phyloP scores from a whole-genome alignment of 148 eudicot species.

The Rhododendron simsii region DNA sequence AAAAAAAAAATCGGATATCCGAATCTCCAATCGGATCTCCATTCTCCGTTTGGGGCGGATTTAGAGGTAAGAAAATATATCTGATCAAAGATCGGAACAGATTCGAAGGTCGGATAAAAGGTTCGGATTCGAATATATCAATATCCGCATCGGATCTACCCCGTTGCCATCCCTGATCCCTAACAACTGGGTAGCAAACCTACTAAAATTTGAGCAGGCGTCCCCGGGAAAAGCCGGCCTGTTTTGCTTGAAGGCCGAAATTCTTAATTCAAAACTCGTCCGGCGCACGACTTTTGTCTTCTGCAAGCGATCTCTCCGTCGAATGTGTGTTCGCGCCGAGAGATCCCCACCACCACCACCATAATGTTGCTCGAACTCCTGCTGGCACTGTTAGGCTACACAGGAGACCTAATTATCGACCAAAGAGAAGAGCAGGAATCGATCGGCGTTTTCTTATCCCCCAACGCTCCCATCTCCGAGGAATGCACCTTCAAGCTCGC shows the following conservation, averaged over 20 bases:
- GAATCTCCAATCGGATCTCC: too few relatives aligned
- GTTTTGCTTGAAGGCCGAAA: neutral
- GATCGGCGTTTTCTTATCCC: conserved; percentile 36
- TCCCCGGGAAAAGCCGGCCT: neutral
- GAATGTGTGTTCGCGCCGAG: neutral
- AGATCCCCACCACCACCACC: neutral
- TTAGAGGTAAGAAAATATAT: too few relatives aligned
- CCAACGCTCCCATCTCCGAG: conserved; percentile 48
- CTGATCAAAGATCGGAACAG: too few relatives aligned
- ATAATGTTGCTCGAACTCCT: conserved; percentile 84
- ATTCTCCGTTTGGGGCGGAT: too few relatives aligned
- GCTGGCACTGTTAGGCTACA: conserved; percentile 81
- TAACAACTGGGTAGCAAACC: neutral
- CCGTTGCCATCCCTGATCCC: too few relatives aligned
- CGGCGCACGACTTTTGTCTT: neutral
- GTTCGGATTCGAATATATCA: too few relatives aligned
- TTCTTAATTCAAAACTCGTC: neutral
- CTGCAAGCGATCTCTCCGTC: neutral
- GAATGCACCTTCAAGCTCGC: conserved; percentile 76
- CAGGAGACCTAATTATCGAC: conserved; percentile 95
- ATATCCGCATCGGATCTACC: too few relatives aligned
- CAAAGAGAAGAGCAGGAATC: conserved; percentile 46
- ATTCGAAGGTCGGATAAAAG: too few relatives aligned
- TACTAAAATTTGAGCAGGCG: too few relatives aligned
- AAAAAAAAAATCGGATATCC: too few relatives aligned